Base-by-base conservation (phyloP, 2,329 filamentous ascomycete genomes). In the Neonectria neomacrospora region DNA sequence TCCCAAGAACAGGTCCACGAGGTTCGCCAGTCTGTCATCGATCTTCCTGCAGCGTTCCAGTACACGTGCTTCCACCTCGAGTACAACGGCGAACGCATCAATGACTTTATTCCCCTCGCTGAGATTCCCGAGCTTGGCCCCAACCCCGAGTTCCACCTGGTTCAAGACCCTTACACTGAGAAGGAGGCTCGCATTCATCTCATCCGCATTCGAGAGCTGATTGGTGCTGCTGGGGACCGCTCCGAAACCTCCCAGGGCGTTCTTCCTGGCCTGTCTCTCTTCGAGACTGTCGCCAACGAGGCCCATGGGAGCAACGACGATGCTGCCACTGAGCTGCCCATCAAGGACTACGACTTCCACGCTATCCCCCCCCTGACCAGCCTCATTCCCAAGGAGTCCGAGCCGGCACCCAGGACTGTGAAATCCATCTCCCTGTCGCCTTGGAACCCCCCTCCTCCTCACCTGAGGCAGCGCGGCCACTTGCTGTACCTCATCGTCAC, bases 51-150 rank as follows among this genome's bases (percentile, higher is more conserved):
- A 64, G 96, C 95, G 54, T 96, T 97, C 82, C 94, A 97, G 80
- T 97, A 97, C 83, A 97, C 96, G 56, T 99, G 96, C 85, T 99
- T 99, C 83, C 96, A 99, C 81, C 89, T 99, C 73, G 94, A 98
- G 81, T 90, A 94, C 81, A 90, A 92, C 63, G 93, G 93, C 71
- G 84, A 92, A 80, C 91, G 92, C 69, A 91, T 99, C 85, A 98
- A 98, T 79, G 96, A 99, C 80, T 98, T 96, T 74, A 87, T 96
- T 63, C 91, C 96, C 77, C 87, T 99, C 66, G 94, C 93, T 58
- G 95, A 99, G 76, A 91, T 99, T 58, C 86, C 91, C 51, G 93
- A 88, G 60, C 86, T 99, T 58, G 87, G 88, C 56, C 80, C 90
- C 34, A 90, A 94, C 66, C 91, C 94, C 37, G 91, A 94, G 74